These are phyloP conservation scores for Thielaviopsis punctulata DNA, from an alignment of 2,329 filamentous ascomycete genomes.

Conservation along the genomic window DNA sequence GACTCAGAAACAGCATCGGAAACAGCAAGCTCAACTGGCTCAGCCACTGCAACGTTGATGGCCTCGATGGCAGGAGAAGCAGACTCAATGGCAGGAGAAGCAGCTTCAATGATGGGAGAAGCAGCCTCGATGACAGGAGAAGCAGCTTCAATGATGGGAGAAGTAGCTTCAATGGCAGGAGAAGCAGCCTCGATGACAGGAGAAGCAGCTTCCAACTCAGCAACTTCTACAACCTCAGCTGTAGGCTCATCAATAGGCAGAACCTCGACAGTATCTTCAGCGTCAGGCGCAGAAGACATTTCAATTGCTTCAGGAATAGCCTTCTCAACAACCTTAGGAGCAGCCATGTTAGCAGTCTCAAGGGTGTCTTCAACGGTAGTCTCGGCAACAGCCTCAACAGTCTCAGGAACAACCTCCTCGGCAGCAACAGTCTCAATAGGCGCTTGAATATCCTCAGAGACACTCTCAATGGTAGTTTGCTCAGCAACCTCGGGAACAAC, in stretches of 20 bases:
- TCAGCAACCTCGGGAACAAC: not conserved
- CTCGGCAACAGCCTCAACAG: conserved; percentile 1
- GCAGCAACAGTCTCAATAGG: not conserved
- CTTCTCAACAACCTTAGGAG: conserved; percentile 1
- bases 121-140: too few species aligned
- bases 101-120: too few species aligned
- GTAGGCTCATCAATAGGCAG: not conserved
- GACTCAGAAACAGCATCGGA: not conserved
- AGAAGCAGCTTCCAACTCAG: not conserved
- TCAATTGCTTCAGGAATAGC: not conserved
- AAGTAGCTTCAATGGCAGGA: not conserved
- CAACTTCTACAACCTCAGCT: not conserved
- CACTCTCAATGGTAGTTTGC: not conserved
- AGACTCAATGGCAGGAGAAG: too few species aligned
- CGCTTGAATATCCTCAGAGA: not conserved
- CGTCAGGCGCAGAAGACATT: too few species aligned
- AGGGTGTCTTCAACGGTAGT: not conserved
- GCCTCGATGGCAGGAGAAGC: not conserved
- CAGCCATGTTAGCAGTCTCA: too few species aligned
- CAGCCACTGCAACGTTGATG: not conserved
- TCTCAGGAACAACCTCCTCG: too few species aligned
- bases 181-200: too few species aligned
- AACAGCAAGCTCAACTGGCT: not conserved
- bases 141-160: not conserved
- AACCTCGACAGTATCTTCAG: too few species aligned